These are phyloP conservation scores for Beauveria sp. DNA, from an alignment of 2,329 filamentous ascomycete genomes.

Conservation along the genomic window DNA sequence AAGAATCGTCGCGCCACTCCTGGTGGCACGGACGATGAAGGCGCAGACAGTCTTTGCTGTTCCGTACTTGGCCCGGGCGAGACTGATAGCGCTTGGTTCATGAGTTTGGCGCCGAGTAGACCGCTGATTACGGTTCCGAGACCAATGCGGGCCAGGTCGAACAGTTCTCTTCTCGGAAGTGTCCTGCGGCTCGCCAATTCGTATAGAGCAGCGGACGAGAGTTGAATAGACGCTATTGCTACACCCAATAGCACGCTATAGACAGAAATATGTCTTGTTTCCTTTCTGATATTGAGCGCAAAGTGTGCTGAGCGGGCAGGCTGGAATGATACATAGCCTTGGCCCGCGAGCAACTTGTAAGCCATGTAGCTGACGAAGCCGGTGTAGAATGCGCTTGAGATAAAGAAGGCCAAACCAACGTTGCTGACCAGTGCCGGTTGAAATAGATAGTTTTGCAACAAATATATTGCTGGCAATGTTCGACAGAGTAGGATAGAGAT, in stretches of 20 bases:
- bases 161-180: not conserved
- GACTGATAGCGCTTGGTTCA: not conserved
- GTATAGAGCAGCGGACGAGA: not conserved
- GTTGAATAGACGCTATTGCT: not conserved
- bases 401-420: not conserved
- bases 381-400: not conserved
- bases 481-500: not conserved
- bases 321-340: not conserved
- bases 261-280: not conserved
- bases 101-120: not conserved
- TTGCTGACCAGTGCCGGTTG: not conserved
- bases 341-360: not conserved
- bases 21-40: not conserved
- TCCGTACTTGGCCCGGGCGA: not conserved
- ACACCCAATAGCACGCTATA: slow-evolving; percentile 4
- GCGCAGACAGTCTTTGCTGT: too few species aligned
- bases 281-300: not conserved
- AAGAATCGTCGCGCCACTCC: not conserved
- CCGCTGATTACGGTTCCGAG: not conserved
- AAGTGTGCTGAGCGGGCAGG: not conserved
- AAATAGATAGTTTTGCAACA: not conserved
- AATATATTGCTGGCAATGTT: not conserved
- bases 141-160: not conserved
- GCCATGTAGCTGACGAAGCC: not conserved
- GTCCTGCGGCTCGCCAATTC: not conserved